Conservation (phyloP, 306 rosid genomes). For the Styphnolobium japonicum region DNA sequence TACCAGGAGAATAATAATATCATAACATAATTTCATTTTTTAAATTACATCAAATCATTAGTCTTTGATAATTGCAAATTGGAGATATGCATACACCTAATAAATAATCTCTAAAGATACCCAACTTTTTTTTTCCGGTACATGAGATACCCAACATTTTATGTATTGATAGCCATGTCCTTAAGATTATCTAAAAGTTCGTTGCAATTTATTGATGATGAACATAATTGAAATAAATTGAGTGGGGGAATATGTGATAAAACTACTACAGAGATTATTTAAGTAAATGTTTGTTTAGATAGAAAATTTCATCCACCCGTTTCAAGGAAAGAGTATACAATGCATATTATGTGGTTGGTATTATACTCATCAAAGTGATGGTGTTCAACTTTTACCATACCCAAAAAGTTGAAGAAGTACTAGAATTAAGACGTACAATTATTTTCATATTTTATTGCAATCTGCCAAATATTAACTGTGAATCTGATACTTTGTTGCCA, state of each 20-base stretch:
- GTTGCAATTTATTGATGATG: neutral
- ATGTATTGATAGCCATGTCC: neutral
- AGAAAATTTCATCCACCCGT: neutral
- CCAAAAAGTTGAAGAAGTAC: neutral
- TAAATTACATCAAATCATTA: neutral
- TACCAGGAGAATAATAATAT: neutral
- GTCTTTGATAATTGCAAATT: neutral
- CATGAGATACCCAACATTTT: too few relatives aligned
- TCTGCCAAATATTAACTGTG: neutral
- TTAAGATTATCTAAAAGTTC: neutral
- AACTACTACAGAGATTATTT: neutral
- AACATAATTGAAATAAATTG: too few relatives aligned
- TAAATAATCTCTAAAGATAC: neutral
- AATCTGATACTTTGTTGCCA: neutral
- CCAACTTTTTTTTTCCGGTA: too few relatives aligned
- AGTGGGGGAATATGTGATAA: neutral
- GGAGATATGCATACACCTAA: neutral
- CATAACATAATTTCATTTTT: neutral
- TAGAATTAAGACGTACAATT: neutral
- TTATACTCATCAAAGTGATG: neutral
- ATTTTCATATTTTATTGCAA: neutral
- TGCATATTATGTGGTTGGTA: neutral
- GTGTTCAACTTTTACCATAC: neutral
- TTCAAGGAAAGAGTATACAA: neutral
- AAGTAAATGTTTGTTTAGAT: too few relatives aligned